phyloP scores from a whole-genome alignment of 73 alveolate species.

The Uronychia setigera region DNA sequence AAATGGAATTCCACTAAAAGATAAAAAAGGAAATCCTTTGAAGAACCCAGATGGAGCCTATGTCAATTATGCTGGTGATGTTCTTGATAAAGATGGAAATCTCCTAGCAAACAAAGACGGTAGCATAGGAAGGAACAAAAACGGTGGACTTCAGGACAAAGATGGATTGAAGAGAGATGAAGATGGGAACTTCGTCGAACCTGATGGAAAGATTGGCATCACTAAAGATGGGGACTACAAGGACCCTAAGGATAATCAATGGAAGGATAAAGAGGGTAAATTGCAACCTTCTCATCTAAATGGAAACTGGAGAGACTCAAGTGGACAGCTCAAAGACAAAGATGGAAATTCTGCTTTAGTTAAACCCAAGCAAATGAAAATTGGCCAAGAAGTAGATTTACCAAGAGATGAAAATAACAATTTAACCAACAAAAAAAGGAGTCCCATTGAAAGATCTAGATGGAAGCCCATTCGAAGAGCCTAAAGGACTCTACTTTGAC shows the following conservation, averaged over 20 bases:
- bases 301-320: background rate
- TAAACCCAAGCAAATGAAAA: background rate
- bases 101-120: background rate
- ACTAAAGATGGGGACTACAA: background rate
- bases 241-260: background rate
- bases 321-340: background rate
- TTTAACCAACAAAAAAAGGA: background rate
- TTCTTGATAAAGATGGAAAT: background rate
- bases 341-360: background rate
- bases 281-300: background rate
- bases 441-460: background rate
- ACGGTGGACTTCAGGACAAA: background rate
- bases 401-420: background rate
- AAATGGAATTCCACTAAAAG: background rate
- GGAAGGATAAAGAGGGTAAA: background rate
- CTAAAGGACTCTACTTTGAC: background rate
- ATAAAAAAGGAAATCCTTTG: background rate
- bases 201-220: background rate
- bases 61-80: background rate
- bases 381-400: background rate
- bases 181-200: background rate
- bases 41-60: background rate
- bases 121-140: background rate
- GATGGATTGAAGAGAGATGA: background rate
- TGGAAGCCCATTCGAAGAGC: background rate